A percentile compares a stretch with the other conserved stretches of the same genome.
These are phyloP conservation scores for Plenodomus biglobosus DNA, from an alignment of 2,329 filamentous ascomycete genomes.

Conservation along the genomic window DNA sequence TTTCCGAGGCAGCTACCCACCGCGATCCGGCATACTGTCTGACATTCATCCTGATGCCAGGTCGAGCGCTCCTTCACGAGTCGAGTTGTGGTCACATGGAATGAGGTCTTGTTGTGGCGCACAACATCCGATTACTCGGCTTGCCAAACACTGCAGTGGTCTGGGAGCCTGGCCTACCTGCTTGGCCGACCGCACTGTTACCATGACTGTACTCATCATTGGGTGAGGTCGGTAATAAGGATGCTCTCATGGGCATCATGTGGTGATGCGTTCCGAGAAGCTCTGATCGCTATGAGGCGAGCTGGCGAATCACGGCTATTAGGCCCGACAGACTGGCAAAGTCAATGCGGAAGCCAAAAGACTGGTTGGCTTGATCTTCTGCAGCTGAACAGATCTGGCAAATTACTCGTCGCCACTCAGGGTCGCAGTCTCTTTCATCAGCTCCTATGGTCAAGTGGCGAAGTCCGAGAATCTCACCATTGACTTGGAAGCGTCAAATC, in stretches of 20 bases:
- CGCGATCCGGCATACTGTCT: slow-evolving; percentile 10
- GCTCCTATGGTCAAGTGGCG: slow-evolving; percentile 5
- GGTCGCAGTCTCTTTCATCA: slow-evolving; percentile 20
- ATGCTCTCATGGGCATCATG: slow-evolving; percentile 12
- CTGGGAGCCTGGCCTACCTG: slow-evolving; percentile 15
- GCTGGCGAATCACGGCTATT: slow-evolving; percentile 18
- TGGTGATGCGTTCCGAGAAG: slow-evolving; percentile 18
- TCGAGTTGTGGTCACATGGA: slow-evolving; percentile 14
- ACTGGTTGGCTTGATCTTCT: slow-evolving; percentile 13
- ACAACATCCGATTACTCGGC: slow-evolving; percentile 19
- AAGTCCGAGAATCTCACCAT: slow-evolving; percentile 3
- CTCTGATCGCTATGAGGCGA: slow-evolving; percentile 25
- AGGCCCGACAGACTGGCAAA: slow-evolving; percentile 19
- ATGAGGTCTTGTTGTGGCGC: slow-evolving; percentile 25
- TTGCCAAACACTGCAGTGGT: slow-evolving; percentile 16
- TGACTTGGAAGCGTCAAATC: neutral
- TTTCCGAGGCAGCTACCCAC: neutral
- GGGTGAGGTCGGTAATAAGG: slow-evolving; percentile 11
- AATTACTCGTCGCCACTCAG: slow-evolving; percentile 16
- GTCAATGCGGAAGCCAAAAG: slow-evolving; percentile 19
- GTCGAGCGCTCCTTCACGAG: slow-evolving; percentile 6
- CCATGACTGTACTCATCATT: slow-evolving; percentile 12
- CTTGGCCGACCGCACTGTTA: slow-evolving; percentile 14
- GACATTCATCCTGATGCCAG: slow-evolving; percentile 13
- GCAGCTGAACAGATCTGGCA: slow-evolving; percentile 11